phyloP scores from a whole-genome alignment of 108 stramenopile genomes.

The Cyclotella kingstonii region DNA sequence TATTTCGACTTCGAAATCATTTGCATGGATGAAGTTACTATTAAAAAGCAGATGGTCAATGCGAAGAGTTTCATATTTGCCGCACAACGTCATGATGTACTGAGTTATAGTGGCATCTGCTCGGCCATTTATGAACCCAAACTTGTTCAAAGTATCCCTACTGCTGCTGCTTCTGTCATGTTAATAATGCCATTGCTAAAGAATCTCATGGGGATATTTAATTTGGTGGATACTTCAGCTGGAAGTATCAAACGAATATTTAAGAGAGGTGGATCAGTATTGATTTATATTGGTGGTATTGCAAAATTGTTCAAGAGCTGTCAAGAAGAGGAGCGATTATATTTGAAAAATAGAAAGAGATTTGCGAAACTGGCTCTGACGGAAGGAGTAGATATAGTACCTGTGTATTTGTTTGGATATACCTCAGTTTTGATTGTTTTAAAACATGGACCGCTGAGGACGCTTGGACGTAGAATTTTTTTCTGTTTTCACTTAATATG shows the following conservation, averaged over 20 bases:
- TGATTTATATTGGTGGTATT: conserved; percentile 81
- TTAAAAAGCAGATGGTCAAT: conserved; percentile 11
- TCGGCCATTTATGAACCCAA: conserved; percentile 21
- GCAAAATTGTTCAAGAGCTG: conserved; percentile 80
- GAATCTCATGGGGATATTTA: conserved; percentile 78
- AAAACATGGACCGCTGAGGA: conserved; percentile 51
- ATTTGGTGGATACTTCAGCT: conserved; percentile 59
- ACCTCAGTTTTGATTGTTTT: conserved; percentile 57
- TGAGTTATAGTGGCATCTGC: conserved; percentile 41
- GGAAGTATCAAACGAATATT: conserved; percentile 32
- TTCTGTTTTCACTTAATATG: no score
- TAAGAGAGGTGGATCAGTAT: conserved; percentile 38
- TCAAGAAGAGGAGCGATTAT: conserved; percentile 56
- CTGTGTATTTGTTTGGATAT: conserved; percentile 82
- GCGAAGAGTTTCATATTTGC: conserved; percentile 38
- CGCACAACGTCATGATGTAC: conserved; percentile 63
- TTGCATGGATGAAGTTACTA: conserved; percentile 42
- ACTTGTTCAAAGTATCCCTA: conserved; percentile 22
- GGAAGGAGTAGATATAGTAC: conserved; percentile 71
- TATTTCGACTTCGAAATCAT: conserved; percentile 72
- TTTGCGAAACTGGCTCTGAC: conserved; percentile 80
- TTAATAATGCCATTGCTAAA: conserved; percentile 59
- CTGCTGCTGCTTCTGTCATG: conserved; percentile 52
- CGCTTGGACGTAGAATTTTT: no score
- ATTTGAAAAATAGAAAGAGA: conserved; percentile 69